Evolutionary conservation across 352 stramenopile genomes (phyloP).

Genomic region (Globisporangium megalacanthum): DNA sequence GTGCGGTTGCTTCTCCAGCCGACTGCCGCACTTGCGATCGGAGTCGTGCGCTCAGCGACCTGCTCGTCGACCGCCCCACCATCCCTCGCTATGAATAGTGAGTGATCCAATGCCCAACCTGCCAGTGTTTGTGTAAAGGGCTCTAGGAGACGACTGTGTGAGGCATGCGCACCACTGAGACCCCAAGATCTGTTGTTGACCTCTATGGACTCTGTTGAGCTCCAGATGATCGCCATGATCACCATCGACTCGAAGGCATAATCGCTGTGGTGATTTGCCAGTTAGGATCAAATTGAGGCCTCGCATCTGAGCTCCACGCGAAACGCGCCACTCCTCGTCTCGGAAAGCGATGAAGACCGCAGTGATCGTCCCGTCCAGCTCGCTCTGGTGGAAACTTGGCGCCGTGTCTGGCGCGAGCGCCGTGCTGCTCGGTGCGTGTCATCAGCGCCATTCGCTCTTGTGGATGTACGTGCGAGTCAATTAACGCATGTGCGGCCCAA

Average conservation of each 20-base stretch:
- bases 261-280: neutral
- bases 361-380: conserved; percentile 52
- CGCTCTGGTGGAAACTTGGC: conserved; percentile 78
- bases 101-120: neutral
- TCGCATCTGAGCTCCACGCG: too few species aligned
- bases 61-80: conserved; percentile 12
- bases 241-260: neutral
- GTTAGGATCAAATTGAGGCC: neutral
- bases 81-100: neutral
- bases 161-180: too few species aligned
- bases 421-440: conserved; percentile 40
- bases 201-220: too few species aligned
- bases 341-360: conserved; percentile 38
- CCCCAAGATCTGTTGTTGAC: too few species aligned
- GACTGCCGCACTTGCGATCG: conserved; percentile 40
- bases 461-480: neutral
- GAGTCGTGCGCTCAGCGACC: conserved; percentile 46
- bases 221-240: too few species aligned
- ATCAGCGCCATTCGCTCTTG: neutral
- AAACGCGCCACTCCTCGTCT: neutral
- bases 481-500: neutral
- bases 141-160: too few species aligned
- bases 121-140: neutral
- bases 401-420: conserved; percentile 62
- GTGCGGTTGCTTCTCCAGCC: conserved; percentile 5